These are phyloP conservation scores for Cercospora brassicicola DNA, from an alignment of 2,329 filamentous ascomycete species.

Conservation along the genomic window DNA sequence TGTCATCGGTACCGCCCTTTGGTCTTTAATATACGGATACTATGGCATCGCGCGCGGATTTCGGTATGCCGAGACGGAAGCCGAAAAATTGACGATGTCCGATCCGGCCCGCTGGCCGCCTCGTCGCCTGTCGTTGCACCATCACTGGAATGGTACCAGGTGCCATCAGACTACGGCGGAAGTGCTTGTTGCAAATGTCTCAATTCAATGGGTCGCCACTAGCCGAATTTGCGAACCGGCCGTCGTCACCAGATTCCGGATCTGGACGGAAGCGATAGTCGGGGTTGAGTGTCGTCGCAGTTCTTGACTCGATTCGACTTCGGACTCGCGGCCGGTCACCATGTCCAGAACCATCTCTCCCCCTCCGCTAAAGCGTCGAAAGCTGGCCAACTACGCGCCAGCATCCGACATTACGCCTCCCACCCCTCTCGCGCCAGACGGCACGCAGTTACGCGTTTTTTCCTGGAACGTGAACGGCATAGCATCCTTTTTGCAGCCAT, in stretches of 20 bases:
- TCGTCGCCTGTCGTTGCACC: neutral
- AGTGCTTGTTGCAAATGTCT: neutral
- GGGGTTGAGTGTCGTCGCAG: neutral
- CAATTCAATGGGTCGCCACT: neutral
- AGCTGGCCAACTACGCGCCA: neutral
- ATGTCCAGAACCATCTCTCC: slow-evolving; percentile 31
- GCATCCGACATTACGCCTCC: slow-evolving; percentile 1
- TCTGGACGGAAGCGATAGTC: neutral
- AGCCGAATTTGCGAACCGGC: neutral
- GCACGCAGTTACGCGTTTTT: slow-evolving; percentile 41
- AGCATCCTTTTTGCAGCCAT: slow-evolving; percentile 43
- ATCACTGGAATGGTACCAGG: neutral
- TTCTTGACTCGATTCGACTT: neutral
- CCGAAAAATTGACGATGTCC: neutral
- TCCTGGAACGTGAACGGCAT: slow-evolving; percentile 55
- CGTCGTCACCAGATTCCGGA: neutral
- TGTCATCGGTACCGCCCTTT: neutral
- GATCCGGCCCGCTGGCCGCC: neutral
- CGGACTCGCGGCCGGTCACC: neutral
- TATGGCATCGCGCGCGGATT: neutral
- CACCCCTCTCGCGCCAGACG: neutral
- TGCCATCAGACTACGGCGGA: neutral
- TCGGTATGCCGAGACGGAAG: neutral
- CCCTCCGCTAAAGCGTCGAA: slow-evolving; percentile 36
- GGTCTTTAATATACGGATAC: neutral